Conservation (phyloP, 1,284 basidiomycete genomes). For the Pseudozyma sp. region DNA sequence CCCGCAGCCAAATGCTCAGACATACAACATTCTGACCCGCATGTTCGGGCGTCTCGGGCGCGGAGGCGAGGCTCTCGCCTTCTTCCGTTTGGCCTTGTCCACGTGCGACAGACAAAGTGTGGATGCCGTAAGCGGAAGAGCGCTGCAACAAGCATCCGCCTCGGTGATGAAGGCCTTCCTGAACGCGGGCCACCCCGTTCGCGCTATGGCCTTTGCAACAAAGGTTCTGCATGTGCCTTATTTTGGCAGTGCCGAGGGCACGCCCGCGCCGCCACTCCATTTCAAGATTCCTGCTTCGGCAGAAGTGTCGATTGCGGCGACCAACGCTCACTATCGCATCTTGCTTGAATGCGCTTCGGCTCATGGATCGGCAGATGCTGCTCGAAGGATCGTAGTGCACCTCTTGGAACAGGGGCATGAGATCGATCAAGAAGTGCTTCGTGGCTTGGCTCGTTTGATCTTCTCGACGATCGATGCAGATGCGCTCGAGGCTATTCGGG, state of each 20-base stretch:
- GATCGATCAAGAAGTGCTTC: constrained; percentile 22
- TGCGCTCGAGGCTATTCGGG: constrained; percentile 27
- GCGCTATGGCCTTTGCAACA: constrained; percentile 36
- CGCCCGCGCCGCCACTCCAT: constrained; percentile 3
- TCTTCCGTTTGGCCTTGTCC: constrained; percentile 13
- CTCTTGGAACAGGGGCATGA: constrained; percentile 16
- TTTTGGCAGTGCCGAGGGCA: constrained; percentile 19
- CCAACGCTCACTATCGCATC: constrained; percentile 30
- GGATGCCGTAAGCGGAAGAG: background rate
- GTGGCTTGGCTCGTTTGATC: constrained; percentile 26
- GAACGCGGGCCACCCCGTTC: constrained; percentile 19
- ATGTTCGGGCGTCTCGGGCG: constrained; percentile 35
- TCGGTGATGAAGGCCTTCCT: constrained; percentile 34
- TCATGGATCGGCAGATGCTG: constrained; percentile 11
- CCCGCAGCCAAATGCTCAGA: constrained; percentile 23
- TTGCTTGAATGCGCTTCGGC: constrained; percentile 41
- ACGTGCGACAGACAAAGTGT: background rate
- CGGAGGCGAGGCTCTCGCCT: constrained; percentile 10
- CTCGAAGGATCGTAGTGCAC: constrained; percentile 31
- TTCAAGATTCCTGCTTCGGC: constrained; percentile 5
- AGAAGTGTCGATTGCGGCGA: constrained; percentile 1
- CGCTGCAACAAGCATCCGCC: constrained; percentile 13
- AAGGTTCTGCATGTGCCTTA: constrained; percentile 24
- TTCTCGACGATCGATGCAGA: constrained; percentile 42
- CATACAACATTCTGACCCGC: constrained; percentile 18